Evolutionary conservation across 139 green algal genomes (phyloP).

Genomic region (Picochlorum sp.): DNA sequence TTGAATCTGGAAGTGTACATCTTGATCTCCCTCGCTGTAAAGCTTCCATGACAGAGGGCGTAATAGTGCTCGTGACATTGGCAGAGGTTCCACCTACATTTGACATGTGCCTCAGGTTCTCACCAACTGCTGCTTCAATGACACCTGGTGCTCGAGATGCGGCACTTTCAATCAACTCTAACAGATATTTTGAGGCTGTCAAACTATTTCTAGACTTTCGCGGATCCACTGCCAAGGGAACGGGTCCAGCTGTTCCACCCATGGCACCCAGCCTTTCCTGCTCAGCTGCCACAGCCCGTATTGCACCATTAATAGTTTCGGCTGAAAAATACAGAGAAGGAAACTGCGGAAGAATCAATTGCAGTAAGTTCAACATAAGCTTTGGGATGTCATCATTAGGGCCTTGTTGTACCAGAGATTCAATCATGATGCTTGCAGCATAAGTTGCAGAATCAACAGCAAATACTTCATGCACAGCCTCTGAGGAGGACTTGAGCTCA

Average conservation of each 20-base stretch:
- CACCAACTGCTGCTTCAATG: constrained; percentile 4
- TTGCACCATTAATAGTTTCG: not conserved
- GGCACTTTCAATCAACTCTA: not conserved
- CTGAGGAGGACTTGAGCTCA: not conserved
- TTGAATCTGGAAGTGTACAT: constrained; percentile 10
- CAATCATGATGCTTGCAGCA: constrained; percentile 7
- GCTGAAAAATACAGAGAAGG: not conserved
- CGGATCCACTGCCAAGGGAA: not conserved
- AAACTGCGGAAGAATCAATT: not conserved
- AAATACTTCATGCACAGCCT: constrained; percentile 13
- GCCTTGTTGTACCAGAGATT: constrained; percentile 14
- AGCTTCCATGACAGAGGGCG: constrained; percentile 16
- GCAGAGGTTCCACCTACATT: not conserved
- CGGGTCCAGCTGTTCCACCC: not conserved
- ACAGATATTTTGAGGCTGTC: not conserved
- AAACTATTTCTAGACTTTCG: not conserved
- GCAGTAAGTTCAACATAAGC: not conserved
- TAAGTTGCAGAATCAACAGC: constrained; percentile 1
- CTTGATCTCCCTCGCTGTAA: constrained; percentile 11
- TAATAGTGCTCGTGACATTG: constrained; percentile 10
- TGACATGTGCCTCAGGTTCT: constrained; percentile 1
- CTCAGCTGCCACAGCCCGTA: not conserved
- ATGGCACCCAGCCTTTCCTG: not conserved
- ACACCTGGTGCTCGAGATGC: not conserved
- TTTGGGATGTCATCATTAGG: constrained; percentile 9